Conservation (phyloP, 108 stramenopile genomes). For the Skeletonema grethae region DNA sequence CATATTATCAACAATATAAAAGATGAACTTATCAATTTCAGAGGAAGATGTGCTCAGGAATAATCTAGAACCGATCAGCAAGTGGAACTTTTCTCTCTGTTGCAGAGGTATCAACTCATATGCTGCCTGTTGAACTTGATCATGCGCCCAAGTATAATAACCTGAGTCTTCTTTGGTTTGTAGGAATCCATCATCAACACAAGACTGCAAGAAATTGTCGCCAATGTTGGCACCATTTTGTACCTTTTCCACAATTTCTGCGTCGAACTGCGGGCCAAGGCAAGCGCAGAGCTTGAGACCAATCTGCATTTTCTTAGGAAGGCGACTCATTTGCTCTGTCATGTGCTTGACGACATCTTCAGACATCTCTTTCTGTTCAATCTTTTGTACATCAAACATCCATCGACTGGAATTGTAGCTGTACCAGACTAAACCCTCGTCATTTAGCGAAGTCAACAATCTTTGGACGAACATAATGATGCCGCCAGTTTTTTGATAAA, state of each 20-base stretch:
- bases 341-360: constrained; percentile 45
- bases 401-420: constrained; percentile 49
- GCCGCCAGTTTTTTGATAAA: constrained; percentile 31
- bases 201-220: constrained; percentile 40
- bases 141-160: constrained; percentile 62
- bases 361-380: constrained; percentile 29
- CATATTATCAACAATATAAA: constrained; percentile 53
- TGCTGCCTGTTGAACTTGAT: constrained; percentile 65
- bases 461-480: constrained; percentile 29
- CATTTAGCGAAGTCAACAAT: constrained; percentile 54
- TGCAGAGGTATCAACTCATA: constrained; percentile 48
- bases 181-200: constrained; percentile 22
- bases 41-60: constrained; percentile 36
- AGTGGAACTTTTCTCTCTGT: constrained; percentile 47
- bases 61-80: constrained; percentile 56
- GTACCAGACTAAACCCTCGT: constrained; percentile 56
- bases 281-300: constrained; percentile 57
- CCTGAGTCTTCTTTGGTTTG: constrained; percentile 20
- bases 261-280: constrained; percentile 52
- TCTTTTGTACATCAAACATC: constrained; percentile 58
- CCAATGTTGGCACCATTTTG: constrained; percentile 13
- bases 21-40: constrained; percentile 41
- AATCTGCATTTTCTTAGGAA: constrained; percentile 41
- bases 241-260: constrained; percentile 22
- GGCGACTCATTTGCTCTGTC: constrained; percentile 43